Evolutionary conservation across 768 basidiomycete species (phyloP).

Genomic region (Rhodosporidiobolus sp.): DNA sequence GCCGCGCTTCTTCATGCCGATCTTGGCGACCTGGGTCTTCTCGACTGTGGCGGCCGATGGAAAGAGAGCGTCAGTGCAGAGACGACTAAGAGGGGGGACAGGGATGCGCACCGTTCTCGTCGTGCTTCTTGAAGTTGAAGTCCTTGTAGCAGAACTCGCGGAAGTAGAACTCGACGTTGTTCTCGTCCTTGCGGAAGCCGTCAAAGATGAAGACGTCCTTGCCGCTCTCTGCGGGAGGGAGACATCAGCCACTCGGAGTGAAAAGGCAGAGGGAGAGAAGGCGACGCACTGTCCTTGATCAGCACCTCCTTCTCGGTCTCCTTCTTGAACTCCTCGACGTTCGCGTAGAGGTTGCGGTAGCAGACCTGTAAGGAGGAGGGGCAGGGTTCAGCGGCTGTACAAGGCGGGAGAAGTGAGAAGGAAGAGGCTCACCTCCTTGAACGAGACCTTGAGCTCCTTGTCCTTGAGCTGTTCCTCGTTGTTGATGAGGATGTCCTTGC

Average conservation of each 20-base stretch:
- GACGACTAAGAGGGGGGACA: too few species aligned
- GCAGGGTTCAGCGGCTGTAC: background rate
- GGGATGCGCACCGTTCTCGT: background rate
- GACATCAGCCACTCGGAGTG: background rate
- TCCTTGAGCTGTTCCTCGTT: background rate
- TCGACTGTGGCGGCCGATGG: background rate
- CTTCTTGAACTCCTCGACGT: background rate
- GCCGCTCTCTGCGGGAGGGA: background rate
- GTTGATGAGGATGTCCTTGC: too few species aligned
- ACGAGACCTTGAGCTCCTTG: background rate
- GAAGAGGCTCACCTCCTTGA: slow-evolving; percentile 5
- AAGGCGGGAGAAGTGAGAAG: background rate
- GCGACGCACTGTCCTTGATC: slow-evolving; percentile 5
- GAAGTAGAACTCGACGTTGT: slow-evolving; percentile 10
- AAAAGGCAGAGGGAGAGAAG: background rate
- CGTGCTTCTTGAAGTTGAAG: background rate
- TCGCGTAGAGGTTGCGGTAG: slow-evolving; percentile 4
- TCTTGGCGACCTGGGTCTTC: background rate
- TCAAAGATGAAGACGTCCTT: slow-evolving; percentile 9
- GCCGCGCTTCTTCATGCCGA: background rate
- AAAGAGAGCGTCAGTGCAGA: background rate
- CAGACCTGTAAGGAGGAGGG: background rate
- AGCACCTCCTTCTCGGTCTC: background rate
- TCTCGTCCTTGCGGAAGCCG: background rate
- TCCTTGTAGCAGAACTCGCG: slow-evolving; percentile 22